Evolutionary conservation across 2,329 filamentous ascomycete genomes (phyloP), one percentile per base, ranked within the genome.

Genomic region (Apiospora hydei): DNA sequence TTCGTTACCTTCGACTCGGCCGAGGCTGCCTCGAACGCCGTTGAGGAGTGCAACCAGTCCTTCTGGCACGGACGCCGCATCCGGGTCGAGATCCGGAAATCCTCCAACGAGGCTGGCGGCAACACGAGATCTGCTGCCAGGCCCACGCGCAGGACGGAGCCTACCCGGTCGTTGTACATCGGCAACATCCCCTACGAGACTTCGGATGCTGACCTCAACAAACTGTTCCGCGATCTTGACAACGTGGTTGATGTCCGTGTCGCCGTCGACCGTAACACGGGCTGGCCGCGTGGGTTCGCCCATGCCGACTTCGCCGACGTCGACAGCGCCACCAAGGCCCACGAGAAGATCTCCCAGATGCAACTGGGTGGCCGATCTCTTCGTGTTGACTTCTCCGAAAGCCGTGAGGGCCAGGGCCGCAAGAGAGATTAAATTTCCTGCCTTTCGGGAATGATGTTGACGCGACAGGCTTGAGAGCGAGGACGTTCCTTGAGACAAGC

Each of bases 101-200:
- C 69, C 7, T 13, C 18, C 51, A 18, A 26, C 53, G n/a, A 85
- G 85, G 41, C 77, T 76, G 10, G 14, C 14, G 7, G 44, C 44
- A 10, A 10, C 6, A 11, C 5, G 21, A 7, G 64, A 38, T 5
- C 0, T 6, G 11, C 16, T 14, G 1, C 16, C 46, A 34, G 43
- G 7, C 16, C 34, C 10, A n/a, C 38, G 41, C 47, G 26, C 26
- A 46, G 26, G 49, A 67, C 11, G 2, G 70, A 83, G 53, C 90
- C 91, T 3, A 88, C 88, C 69, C 89, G 87, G 78, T 93, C 91
- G 1, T 84, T 97, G 46, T 97, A 93, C 85, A 89, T 98, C 76
- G 94, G 94, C 76, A 96, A 96, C 85, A 90, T 98, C 83, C 91
- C 93, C 14, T 96, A 93, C 80, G 93, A 97, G 83, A 92, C 95